Evolutionary conservation across 768 basidiomycete genomes (phyloP).

Genomic region (Leccinum aurantiacum): DNA sequence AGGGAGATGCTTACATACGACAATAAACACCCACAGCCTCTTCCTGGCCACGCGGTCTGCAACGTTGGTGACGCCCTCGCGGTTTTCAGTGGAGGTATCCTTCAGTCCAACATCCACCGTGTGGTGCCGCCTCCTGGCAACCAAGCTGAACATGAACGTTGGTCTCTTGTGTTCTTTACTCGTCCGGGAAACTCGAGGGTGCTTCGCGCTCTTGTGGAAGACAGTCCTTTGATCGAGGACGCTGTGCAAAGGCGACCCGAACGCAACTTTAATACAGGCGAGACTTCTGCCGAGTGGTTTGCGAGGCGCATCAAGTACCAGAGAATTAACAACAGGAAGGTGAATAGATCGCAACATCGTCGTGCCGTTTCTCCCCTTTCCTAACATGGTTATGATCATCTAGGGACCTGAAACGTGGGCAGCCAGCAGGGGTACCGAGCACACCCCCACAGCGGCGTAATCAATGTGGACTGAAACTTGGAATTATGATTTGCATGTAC

Average conservation of each 20-base stretch:
- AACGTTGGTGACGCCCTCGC: constrained; percentile 63
- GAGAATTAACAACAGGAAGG: constrained; percentile 43
- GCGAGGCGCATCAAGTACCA: constrained; percentile 40
- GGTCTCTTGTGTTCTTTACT: constrained; percentile 70
- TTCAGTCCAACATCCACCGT: constrained; percentile 63
- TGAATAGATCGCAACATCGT: constrained; percentile 18
- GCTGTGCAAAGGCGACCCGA: constrained; percentile 38
- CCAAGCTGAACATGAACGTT: constrained; percentile 54
- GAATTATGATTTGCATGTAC: background rate
- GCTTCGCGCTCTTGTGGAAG: constrained; percentile 51
- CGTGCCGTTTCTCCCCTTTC: background rate
- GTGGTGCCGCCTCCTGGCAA: constrained; percentile 61
- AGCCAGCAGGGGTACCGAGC: constrained; percentile 32
- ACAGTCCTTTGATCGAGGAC: constrained; percentile 51
- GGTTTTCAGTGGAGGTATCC: constrained; percentile 62
- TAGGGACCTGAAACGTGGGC: constrained; percentile 35
- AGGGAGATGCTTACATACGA: background rate
- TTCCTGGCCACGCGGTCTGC: constrained; percentile 58
- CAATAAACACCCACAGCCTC: constrained; percentile 32
- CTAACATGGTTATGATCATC: background rate
- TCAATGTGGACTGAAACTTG: background rate
- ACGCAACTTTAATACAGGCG: constrained; percentile 36
- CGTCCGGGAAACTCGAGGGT: constrained; percentile 55
- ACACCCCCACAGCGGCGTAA: constrained; percentile 24
- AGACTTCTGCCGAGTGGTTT: constrained; percentile 44